These are phyloP conservation scores for Camptophora hylomeconis DNA, from an alignment of 2,329 filamentous ascomycete genomes.

Conservation along the genomic window DNA sequence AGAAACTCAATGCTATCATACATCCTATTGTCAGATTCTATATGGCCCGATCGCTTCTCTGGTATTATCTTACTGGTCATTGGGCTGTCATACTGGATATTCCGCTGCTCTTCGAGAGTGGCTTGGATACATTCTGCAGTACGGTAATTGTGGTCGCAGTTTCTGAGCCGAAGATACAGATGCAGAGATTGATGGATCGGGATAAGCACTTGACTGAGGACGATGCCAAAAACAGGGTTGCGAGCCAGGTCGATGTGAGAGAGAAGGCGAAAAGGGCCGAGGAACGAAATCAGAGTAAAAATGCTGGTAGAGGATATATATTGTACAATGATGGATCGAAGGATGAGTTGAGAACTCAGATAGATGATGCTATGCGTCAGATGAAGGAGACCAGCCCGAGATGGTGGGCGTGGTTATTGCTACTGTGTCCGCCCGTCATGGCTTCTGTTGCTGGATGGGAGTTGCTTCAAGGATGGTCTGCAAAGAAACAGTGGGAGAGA, in stretches of 20 bases:
- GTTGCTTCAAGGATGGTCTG: slow-evolving; percentile 53
- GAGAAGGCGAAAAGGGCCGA: slow-evolving; percentile 68
- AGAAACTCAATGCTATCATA: slow-evolving; percentile 74
- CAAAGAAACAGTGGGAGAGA: slow-evolving; percentile 47
- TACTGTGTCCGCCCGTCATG: slow-evolving; percentile 56
- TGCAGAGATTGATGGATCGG: slow-evolving; percentile 59
- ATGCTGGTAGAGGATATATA: slow-evolving; percentile 54
- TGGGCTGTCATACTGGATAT: slow-evolving; percentile 92
- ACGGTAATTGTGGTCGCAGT: slow-evolving; percentile 80
- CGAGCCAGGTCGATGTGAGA: slow-evolving; percentile 73
- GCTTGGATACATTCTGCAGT: slow-evolving; percentile 74
- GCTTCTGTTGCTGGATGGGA: slow-evolving; percentile 16
- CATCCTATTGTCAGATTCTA: slow-evolving; percentile 78
- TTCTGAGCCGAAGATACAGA: slow-evolving; percentile 65
- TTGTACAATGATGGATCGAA: slow-evolving; percentile 79
- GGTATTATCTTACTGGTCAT: slow-evolving; percentile 57
- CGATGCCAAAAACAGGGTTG: slow-evolving; percentile 76
- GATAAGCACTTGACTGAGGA: slow-evolving; percentile 69
- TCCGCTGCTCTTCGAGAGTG: slow-evolving; percentile 79
- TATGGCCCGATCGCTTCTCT: slow-evolving; percentile 64
- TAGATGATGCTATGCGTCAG: slow-evolving; percentile 52
- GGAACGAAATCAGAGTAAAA: slow-evolving; percentile 40
- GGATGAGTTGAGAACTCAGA: slow-evolving; percentile 53
- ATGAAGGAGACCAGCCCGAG: slow-evolving; percentile 52
- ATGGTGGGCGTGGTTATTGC: slow-evolving; percentile 70